A percentile compares a stretch with the other conserved stretches of the same genome.
Conservation (phyloP, 2,329 filamentous ascomycete genomes). For the Orbilia blumenaviensis region DNA sequence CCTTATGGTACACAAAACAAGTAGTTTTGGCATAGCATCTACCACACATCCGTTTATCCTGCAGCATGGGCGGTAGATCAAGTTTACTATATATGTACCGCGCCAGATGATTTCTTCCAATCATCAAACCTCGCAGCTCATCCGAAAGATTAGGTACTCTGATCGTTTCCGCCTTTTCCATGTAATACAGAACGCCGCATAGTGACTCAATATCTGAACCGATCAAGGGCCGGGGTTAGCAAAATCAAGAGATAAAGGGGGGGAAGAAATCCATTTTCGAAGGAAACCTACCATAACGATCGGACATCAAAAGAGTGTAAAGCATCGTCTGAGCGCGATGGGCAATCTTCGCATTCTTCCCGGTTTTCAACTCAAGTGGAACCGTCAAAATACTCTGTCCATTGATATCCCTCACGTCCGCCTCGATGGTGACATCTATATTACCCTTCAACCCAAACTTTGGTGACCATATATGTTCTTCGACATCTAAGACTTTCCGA, state of each 20-base stretch:
- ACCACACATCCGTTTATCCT: slow-evolving; percentile 80
- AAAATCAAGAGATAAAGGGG: slow-evolving; percentile 46
- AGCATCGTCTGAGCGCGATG: slow-evolving; percentile 94
- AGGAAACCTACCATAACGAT: slow-evolving; percentile 78
- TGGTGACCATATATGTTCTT: slow-evolving; percentile 98
- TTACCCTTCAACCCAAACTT: slow-evolving; percentile 98
- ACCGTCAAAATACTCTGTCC: slow-evolving; percentile 75
- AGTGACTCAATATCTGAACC: slow-evolving; percentile 79
- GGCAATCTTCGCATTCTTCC: slow-evolving; percentile 77
- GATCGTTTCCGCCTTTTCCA: slow-evolving; percentile 86
- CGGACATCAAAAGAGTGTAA: slow-evolving; percentile 89
- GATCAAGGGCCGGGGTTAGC: background rate
- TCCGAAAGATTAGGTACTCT: slow-evolving; percentile 84
- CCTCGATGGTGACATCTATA: slow-evolving; percentile 94
- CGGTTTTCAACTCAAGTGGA: slow-evolving; percentile 95
- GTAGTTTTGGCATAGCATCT: slow-evolving; percentile 89
- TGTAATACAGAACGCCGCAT: slow-evolving; percentile 92
- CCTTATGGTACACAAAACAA: slow-evolving; percentile 92
- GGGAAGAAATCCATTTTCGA: background rate
- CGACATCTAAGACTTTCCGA: slow-evolving; percentile 92
- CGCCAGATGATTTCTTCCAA: slow-evolving; percentile 90
- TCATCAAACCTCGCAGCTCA: slow-evolving; percentile 94
- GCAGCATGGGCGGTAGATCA: slow-evolving; percentile 85
- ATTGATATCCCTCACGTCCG: slow-evolving; percentile 77
- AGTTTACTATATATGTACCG: slow-evolving; percentile 83